phyloP scores from a whole-genome alignment of 306 rosid genomes.

The Purshia tridentata region DNA sequence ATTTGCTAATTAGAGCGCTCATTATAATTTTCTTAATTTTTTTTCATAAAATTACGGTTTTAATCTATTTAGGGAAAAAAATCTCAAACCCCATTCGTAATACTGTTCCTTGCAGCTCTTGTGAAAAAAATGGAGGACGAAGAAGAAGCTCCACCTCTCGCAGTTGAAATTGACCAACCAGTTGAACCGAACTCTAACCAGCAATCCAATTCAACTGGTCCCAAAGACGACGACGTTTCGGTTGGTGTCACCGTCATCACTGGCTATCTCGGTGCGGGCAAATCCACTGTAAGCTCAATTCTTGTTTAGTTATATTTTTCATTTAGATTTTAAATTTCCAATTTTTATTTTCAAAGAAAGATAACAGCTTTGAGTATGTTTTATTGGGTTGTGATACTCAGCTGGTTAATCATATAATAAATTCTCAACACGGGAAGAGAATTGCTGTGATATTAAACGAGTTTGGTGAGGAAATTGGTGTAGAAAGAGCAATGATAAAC shows the following conservation, averaged over 20 bases:
- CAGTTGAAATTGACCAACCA: conserved; percentile 56
- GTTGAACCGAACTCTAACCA: conserved; percentile 25
- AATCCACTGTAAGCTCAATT: conserved; percentile 67
- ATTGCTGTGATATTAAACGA: conserved; percentile 94
- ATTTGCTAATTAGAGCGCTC: too few relatives aligned
- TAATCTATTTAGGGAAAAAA: too few relatives aligned
- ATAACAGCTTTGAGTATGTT: conserved; percentile 3
- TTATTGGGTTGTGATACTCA: conserved; percentile 27
- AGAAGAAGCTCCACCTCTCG: conserved; percentile 75
- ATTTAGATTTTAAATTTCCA: not conserved
- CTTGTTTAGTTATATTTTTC: not conserved
- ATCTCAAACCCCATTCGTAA: too few relatives aligned
- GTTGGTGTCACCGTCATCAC: conserved; percentile 95
- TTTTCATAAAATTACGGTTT: too few relatives aligned
- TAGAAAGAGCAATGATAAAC: conserved; percentile 94
- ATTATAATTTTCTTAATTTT: too few relatives aligned
- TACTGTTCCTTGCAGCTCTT: too few relatives aligned
- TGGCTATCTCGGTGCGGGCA: conserved; percentile 95
- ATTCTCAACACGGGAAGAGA: conserved; percentile 81
- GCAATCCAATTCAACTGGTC: not conserved
- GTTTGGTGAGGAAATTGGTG: conserved; percentile 96
- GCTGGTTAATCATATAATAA: conserved; percentile 83
- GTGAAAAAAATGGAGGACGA: conserved; percentile 61
- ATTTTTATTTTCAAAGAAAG: not conserved
- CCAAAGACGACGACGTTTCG: conserved; percentile 32